Conservation (phyloP, 116 monocot genomes). For the Zostera marina region DNA sequence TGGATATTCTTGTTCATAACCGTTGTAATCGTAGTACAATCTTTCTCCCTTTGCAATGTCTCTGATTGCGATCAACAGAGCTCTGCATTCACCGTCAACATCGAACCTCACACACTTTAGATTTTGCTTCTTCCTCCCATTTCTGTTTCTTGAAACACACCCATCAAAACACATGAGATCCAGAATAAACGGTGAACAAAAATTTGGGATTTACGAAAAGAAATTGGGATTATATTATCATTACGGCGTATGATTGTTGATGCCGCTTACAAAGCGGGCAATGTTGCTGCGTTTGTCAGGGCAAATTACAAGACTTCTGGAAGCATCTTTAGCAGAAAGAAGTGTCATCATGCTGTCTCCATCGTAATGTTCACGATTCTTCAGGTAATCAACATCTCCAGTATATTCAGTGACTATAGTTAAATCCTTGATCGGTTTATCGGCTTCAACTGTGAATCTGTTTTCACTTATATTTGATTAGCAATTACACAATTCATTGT, state of each 20-base stretch:
- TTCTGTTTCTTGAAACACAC: slow-evolving; percentile 34
- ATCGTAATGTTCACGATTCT: slow-evolving; percentile 62
- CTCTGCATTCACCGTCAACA: slow-evolving; percentile 71
- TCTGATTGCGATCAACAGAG: slow-evolving; percentile 58
- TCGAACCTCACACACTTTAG: slow-evolving; percentile 83
- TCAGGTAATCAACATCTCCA: slow-evolving; percentile 77
- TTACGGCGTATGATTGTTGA: slow-evolving; percentile 83
- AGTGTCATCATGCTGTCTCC: slow-evolving; percentile 99
- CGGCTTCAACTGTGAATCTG: slow-evolving; percentile 82
- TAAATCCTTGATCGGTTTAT: slow-evolving; percentile 58
- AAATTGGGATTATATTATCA: not conserved
- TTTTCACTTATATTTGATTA: not conserved
- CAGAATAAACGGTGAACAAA: not conserved
- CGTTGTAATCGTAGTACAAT: slow-evolving; percentile 95
- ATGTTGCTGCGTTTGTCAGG: slow-evolving; percentile 71
- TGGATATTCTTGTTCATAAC: slow-evolving; percentile 22
- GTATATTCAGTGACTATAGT: slow-evolving; percentile 71
- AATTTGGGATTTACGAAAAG: not conserved
- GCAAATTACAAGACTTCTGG: slow-evolving; percentile 69
- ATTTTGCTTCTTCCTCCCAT: slow-evolving; percentile 97
- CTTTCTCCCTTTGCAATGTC: slow-evolving; percentile 85
- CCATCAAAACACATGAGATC: not conserved
- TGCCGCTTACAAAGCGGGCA: slow-evolving; percentile 74
- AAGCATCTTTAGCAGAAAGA: slow-evolving; percentile 31
- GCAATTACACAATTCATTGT: not conserved